These are phyloP conservation scores for Suhomyces atakaporum DNA, from an alignment of 1,139 yeast genomes.

Conservation along the genomic window DNA sequence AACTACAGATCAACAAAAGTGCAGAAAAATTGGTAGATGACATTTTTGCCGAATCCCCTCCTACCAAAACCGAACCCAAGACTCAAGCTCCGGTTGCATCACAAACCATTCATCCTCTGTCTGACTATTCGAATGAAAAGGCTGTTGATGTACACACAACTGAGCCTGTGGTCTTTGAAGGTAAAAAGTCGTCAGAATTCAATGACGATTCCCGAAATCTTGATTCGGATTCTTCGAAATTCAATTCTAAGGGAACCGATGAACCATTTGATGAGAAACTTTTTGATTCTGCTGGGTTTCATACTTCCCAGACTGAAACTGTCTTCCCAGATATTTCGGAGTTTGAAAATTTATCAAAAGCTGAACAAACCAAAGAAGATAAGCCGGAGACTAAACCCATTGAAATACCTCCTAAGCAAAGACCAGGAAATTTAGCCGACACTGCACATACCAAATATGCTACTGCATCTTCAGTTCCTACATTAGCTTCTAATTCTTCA, in stretches of 20 bases:
- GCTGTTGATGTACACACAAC: conserved; percentile 2
- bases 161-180: neutral
- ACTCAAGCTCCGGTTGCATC: conserved; percentile 10
- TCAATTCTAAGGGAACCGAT: neutral
- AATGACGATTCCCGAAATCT: neutral
- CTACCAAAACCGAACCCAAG: conserved; percentile 6
- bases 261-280: neutral
- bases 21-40: conserved; percentile 47
- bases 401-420: neutral
- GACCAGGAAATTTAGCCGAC: neutral
- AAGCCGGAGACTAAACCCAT: neutral
- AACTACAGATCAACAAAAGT: conserved; percentile 21
- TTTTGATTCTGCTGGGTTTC: neutral
- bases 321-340: neutral
- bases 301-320: neutral
- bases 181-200: neutral
- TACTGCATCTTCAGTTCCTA: conserved; percentile 4
- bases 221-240: neutral
- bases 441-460: conserved; percentile 1
- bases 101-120: no score
- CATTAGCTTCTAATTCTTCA: conserved; percentile 1
- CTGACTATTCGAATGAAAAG: conserved; percentile 4
- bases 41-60: conserved; percentile 29
- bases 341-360: neutral
- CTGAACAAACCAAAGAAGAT: neutral